A percentile compares a stretch with the other conserved stretches of the same genome.
Evolutionary conservation across 768 basidiomycete genomes (phyloP).

Genomic region (Chlorophyllum brunneum): DNA sequence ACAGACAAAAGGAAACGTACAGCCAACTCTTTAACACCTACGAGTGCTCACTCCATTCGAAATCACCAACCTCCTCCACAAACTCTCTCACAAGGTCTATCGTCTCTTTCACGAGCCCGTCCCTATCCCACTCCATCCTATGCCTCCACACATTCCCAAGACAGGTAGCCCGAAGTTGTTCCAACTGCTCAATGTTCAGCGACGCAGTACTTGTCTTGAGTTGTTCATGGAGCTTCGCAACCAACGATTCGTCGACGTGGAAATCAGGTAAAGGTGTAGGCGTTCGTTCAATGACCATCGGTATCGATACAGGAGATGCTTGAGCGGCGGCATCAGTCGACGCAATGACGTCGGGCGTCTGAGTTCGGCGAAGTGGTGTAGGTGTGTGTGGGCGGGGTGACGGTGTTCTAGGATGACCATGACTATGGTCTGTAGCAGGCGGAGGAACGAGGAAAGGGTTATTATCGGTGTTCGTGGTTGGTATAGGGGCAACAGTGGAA

Average conservation of each 20-base stretch:
- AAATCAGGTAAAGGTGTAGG: conserved; percentile 82
- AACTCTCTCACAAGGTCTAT: conserved; percentile 56
- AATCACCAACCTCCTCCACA: conserved; percentile 54
- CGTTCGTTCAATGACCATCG: conserved; percentile 53
- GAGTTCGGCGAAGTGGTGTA: conserved; percentile 14
- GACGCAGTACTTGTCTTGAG: conserved; percentile 51
- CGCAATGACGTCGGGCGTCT: conserved; percentile 15
- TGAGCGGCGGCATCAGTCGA: conserved; percentile 13
- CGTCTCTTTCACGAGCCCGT: conserved; percentile 57
- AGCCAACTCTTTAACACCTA: too few relatives aligned
- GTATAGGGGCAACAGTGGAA: background rate
- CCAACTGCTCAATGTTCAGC: conserved; percentile 84
- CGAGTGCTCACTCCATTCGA: too few relatives aligned
- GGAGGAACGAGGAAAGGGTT: conserved; percentile 11
- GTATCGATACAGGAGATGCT: conserved; percentile 23
- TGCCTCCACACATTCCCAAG: conserved; percentile 81
- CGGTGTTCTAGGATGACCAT: conserved; percentile 5
- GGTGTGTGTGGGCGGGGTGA: conserved; percentile 14
- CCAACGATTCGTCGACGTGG: conserved; percentile 46
- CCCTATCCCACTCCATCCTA: conserved; percentile 80
- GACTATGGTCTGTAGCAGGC: background rate
- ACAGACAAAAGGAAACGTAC: too few relatives aligned
- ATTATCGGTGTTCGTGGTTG: background rate
- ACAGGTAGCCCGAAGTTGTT: conserved; percentile 86
- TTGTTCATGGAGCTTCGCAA: conserved; percentile 45